Percentiles rank a stretch among this genome's conserved stretches.
phyloP scores from a whole-genome alignment of 768 basidiomycete species.

The Boletus coccyginus region DNA sequence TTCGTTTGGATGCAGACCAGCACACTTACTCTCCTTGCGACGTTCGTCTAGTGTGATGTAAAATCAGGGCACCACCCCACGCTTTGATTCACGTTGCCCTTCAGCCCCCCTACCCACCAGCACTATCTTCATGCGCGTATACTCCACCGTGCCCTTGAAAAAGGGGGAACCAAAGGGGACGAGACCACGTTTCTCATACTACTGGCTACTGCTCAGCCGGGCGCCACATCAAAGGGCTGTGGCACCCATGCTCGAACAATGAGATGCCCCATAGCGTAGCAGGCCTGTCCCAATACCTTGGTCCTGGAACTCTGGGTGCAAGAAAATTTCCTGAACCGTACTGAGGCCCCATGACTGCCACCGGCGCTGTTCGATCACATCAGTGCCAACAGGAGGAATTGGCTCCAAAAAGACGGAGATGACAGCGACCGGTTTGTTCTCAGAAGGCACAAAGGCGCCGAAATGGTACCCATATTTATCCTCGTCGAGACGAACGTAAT shows the following conservation, averaged over 20 bases:
- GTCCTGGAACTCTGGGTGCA: slow-evolving; percentile 50
- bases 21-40: slow-evolving; percentile 3
- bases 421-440: slow-evolving; percentile 44
- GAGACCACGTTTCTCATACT: slow-evolving; percentile 56
- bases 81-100: not conserved
- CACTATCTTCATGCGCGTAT: slow-evolving; percentile 50
- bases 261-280: slow-evolving; percentile 39
- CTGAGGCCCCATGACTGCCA: slow-evolving; percentile 14
- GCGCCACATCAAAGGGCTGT: slow-evolving; percentile 59
- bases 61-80: not conserved
- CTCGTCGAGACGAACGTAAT: slow-evolving; percentile 50
- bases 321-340: slow-evolving; percentile 62
- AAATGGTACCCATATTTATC: slow-evolving; percentile 51
- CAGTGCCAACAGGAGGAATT: slow-evolving; percentile 22
- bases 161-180: slow-evolving; percentile 48
- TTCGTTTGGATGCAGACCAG: not conserved
- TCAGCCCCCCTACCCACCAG: slow-evolving; percentile 7
- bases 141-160: slow-evolving; percentile 53
- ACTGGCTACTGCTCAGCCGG: slow-evolving; percentile 39
- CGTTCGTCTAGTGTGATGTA: not conserved
- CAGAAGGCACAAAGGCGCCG: slow-evolving; percentile 48
- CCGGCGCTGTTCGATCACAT: slow-evolving; percentile 1
- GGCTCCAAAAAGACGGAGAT: slow-evolving; percentile 55
- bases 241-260: slow-evolving; percentile 40
- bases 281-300: slow-evolving; percentile 52